These are phyloP conservation scores for Crithidia mellificae DNA, from an alignment of 208 protist species.

Conservation along the genomic window DNA sequence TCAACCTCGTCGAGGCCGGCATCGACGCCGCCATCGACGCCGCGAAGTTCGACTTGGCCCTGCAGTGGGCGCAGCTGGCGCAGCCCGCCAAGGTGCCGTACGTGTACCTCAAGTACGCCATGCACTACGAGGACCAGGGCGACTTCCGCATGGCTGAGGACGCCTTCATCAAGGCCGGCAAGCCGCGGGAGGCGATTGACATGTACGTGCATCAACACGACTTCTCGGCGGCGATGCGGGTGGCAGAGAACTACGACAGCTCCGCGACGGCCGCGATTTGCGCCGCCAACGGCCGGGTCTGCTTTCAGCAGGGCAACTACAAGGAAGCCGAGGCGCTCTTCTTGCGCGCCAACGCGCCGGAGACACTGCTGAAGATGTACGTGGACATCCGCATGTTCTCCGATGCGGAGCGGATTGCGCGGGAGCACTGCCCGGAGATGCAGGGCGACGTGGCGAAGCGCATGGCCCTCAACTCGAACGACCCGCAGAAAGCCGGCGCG, in stretches of 20 bases:
- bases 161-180: conserved; percentile 96
- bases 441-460: conserved; percentile 83
- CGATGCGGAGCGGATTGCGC: conserved; percentile 93
- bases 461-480: conserved; percentile 82
- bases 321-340: conserved; percentile 91
- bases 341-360: conserved; percentile 91
- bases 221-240: conserved; percentile 95
- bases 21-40: conserved; percentile 95
- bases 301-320: conserved; percentile 91
- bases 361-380: conserved; percentile 95
- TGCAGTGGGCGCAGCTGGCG: conserved; percentile 91
- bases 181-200: conserved; percentile 95
- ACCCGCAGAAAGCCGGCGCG: conserved; percentile 85
- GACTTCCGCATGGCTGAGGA: conserved; percentile 96
- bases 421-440: conserved; percentile 90
- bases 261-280: conserved; percentile 84
- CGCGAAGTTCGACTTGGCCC: conserved; percentile 93
- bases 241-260: conserved; percentile 94
- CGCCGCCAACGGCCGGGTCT: conserved; percentile 84
- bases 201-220: conserved; percentile 98
- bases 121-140: conserved; percentile 96
- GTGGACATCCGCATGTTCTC: conserved; percentile 90
- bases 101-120: conserved; percentile 97
- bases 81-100: conserved; percentile 94
- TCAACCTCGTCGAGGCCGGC: conserved; percentile 93